These are phyloP conservation scores for Pichia sp. DNA, from an alignment of 1,139 yeast species.

Conservation along the genomic window DNA sequence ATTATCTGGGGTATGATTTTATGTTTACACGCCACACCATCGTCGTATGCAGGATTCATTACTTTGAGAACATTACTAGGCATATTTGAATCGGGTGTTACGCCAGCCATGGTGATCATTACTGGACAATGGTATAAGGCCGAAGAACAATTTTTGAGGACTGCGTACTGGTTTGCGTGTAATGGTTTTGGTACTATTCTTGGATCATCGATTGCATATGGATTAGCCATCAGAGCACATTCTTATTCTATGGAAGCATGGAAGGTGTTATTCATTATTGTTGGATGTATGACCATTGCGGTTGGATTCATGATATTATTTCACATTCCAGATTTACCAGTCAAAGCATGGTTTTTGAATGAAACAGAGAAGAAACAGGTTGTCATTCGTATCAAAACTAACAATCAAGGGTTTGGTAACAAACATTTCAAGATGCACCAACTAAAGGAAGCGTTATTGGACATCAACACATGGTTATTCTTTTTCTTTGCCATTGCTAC, in stretches of 20 bases:
- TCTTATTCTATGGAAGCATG: background rate
- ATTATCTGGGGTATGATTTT: background rate
- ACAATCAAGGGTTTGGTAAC: background rate
- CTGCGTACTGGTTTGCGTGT: background rate
- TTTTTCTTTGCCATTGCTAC: background rate
- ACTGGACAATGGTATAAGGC: background rate
- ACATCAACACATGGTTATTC: background rate
- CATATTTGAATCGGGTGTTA: background rate
- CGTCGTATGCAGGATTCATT: background rate
- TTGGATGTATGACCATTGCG: background rate
- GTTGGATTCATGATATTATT: background rate
- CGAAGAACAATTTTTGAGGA: background rate
- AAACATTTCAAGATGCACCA: background rate
- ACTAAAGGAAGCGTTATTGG: background rate
- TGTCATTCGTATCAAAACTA: background rate
- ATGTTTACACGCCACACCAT: background rate
- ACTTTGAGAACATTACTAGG: background rate
- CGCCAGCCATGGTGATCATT: background rate
- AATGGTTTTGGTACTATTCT: background rate
- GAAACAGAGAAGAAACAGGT: background rate
- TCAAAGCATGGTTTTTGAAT: background rate
- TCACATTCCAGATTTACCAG: background rate
- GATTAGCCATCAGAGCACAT: background rate
- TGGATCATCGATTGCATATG: background rate
- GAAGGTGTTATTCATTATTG: background rate